Percentiles rank a stretch among this genome's conserved stretches.
phyloP scores from a whole-genome alignment of 139 green algal genomes.

The Limnomonas spitsbergensis region DNA sequence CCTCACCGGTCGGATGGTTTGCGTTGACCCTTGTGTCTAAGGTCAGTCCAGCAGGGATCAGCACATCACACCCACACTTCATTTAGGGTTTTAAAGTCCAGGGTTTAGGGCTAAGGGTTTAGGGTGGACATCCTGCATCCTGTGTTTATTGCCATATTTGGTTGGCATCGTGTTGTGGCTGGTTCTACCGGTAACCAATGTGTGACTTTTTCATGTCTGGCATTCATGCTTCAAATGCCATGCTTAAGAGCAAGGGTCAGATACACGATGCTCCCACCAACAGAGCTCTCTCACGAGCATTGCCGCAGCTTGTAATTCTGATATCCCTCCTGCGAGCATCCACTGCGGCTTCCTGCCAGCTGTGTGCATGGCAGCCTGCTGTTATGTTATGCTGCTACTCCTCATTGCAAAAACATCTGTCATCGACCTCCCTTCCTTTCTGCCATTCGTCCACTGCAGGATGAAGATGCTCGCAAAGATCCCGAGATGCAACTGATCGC shows the following conservation, averaged over 20 bases:
- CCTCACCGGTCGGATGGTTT: slow-evolving; percentile 30
- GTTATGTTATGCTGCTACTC: neutral
- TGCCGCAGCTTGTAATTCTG: neutral
- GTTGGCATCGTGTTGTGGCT: too few species aligned
- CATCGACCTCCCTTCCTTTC: neutral
- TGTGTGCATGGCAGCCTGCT: neutral
- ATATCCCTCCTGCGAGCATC: neutral
- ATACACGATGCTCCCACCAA: neutral
- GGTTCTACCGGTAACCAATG: too few species aligned
- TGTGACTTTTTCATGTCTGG: too few species aligned
- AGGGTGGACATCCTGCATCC: neutral
- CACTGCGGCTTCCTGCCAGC: neutral
- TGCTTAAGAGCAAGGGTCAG: neutral
- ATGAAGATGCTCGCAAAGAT: slow-evolving; percentile 20
- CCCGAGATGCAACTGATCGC: slow-evolving; percentile 14
- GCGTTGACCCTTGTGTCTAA: slow-evolving; percentile 23
- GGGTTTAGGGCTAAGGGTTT: neutral
- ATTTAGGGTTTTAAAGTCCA: neutral
- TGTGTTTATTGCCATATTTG: neutral
- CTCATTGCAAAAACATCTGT: neutral
- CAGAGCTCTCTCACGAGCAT: neutral
- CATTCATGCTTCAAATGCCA: neutral
- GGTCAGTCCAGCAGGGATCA: too few species aligned
- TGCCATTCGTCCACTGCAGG: neutral
- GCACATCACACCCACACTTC: neutral